These are phyloP conservation scores for Cinnamomum chago DNA, from an alignment of 164 flowering plant species.

Conservation along the genomic window DNA sequence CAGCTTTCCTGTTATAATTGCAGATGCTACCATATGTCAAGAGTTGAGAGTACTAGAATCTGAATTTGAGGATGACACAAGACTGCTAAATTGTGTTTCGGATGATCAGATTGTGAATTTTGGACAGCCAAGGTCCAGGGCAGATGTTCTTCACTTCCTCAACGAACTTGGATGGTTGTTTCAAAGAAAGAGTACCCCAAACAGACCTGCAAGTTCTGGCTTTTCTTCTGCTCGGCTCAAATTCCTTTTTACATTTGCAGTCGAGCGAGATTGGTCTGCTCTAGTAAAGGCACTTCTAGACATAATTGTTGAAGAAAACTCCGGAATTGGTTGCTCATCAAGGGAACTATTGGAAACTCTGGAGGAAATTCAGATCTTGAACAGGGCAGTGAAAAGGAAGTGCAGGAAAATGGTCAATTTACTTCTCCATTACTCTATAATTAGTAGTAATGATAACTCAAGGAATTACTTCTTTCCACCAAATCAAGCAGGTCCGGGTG, in stretches of 20 bases:
- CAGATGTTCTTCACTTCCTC: constrained; percentile 65
- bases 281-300: constrained; percentile 65
- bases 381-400: constrained; percentile 74
- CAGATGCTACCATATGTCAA: constrained; percentile 62
- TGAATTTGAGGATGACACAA: constrained; percentile 41
- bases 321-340: constrained; percentile 27
- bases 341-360: constrained; percentile 44
- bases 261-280: constrained; percentile 67
- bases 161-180: constrained; percentile 96
- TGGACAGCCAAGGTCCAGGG: constrained; percentile 48
- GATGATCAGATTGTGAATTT: constrained; percentile 33
- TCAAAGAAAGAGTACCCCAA: constrained; percentile 41
- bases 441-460: constrained; percentile 17
- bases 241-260: constrained; percentile 61
- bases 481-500: constrained; percentile 67
- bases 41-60: constrained; percentile 72
- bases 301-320: constrained; percentile 42
- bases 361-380: constrained; percentile 60
- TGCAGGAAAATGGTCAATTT: constrained; percentile 62
- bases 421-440: constrained; percentile 53
- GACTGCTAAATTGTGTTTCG: constrained; percentile 22
- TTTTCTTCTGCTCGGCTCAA: constrained; percentile 54
- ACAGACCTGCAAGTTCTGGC: constrained; percentile 25
- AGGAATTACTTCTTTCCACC: constrained; percentile 62
- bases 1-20: constrained; percentile 80